A percentile compares a stretch with the other conserved stretches of the same genome.
phyloP scores from a whole-genome alignment of 441 rosid species.

The Populus hybrid region DNA sequence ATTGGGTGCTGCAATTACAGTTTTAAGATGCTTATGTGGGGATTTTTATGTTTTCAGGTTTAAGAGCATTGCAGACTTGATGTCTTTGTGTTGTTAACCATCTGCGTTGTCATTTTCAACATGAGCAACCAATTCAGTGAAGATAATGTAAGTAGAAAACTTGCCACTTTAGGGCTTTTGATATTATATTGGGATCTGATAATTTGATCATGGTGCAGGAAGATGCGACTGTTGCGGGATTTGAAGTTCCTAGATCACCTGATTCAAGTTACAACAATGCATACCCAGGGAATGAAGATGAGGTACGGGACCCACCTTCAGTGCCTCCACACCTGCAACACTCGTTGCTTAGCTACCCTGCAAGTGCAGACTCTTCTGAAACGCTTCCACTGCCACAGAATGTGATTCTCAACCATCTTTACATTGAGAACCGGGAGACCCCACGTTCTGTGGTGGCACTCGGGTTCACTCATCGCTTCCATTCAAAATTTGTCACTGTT shows the following conservation, averaged over 20 bases:
- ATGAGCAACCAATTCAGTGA: constrained; percentile 61
- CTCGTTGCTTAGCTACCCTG: constrained; percentile 53
- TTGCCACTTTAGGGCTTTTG: constrained; percentile 4
- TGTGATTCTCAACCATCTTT: constrained; percentile 83
- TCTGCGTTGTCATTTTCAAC: constrained; percentile 25
- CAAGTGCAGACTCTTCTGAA: constrained; percentile 44
- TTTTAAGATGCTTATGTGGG: constrained; percentile 17
- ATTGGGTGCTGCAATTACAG: background rate
- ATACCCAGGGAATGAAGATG: constrained; percentile 62
- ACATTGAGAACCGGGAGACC: constrained; percentile 76
- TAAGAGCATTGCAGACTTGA: constrained; percentile 23
- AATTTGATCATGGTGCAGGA: constrained; percentile 45
- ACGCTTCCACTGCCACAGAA: constrained; percentile 53
- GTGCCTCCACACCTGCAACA: constrained; percentile 80
- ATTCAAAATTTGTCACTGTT: constrained; percentile 79
- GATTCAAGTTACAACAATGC: constrained; percentile 85
- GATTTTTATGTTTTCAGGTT: constrained; percentile 29
- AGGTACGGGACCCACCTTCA: constrained; percentile 78
- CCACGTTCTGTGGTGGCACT: constrained; percentile 90
- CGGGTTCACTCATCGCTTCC: constrained; percentile 89
- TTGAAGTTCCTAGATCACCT: constrained; percentile 84
- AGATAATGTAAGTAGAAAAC: constrained; percentile 49
- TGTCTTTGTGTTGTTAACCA: constrained; percentile 28
- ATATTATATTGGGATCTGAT: constrained; percentile 9
- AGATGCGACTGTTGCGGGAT: constrained; percentile 71